These are phyloP conservation scores for Dendrocalamus sinicus DNA, from an alignment of 176 grass and related monocot species.

Conservation along the genomic window DNA sequence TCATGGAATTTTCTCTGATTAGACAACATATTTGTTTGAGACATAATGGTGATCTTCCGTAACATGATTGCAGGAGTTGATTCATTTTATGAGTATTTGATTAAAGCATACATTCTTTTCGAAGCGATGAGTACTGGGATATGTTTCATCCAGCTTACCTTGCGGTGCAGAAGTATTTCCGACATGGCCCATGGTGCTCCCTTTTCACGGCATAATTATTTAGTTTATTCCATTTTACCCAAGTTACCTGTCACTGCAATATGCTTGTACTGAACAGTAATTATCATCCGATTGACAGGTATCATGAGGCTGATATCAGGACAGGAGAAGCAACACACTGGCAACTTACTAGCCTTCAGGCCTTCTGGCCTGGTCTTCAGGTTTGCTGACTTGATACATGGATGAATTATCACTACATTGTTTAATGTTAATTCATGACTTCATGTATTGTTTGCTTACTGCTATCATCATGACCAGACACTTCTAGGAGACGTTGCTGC, in stretches of 20 bases:
- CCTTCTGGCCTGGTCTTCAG: constrained; percentile 99
- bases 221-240: constrained; percentile 15
- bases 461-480: constrained; percentile 59
- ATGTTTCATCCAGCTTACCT: constrained; percentile 98
- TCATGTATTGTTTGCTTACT: constrained; percentile 41
- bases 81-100: constrained; percentile 98
- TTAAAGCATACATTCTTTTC: constrained; percentile 95
- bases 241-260: neutral
- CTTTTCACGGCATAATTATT: constrained; percentile 34
- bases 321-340: constrained; percentile 94
- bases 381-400: constrained; percentile 51
- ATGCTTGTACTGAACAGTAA: constrained; percentile 29
- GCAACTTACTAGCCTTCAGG: constrained; percentile 98
- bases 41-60: constrained; percentile 38
- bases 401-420: constrained; percentile 28
- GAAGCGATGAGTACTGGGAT: constrained; percentile 91
- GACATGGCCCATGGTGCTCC: constrained; percentile 85
- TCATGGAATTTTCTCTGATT: constrained; percentile 14
- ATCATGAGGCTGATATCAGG: constrained; percentile 98
- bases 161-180: constrained; percentile 90
- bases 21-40: constrained; percentile 20
- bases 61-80: constrained; percentile 77
- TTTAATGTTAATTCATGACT: constrained; percentile 5
- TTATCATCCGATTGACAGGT: constrained; percentile 51
- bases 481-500: constrained; percentile 91